phyloP scores from a whole-genome alignment of 345 rosid genomes.

The Hibiscus mutabilis region DNA sequence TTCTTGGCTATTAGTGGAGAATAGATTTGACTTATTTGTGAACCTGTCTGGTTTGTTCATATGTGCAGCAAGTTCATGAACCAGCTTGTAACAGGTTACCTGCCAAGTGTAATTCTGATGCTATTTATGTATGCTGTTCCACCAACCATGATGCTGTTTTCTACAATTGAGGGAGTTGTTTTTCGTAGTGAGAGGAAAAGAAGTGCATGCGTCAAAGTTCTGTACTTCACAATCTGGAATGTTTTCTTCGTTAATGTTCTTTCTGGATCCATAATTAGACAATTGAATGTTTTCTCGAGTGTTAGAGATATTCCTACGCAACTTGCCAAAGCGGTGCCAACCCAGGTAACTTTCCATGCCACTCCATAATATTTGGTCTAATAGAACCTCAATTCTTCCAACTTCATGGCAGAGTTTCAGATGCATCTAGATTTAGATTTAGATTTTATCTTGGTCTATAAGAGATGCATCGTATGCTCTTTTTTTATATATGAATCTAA shows the following conservation, averaged over 20 bases:
- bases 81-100: constrained; percentile 79
- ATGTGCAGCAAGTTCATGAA: constrained; percentile 42
- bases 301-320: constrained; percentile 54
- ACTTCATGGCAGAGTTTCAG: not conserved
- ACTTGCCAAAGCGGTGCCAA: constrained; percentile 74
- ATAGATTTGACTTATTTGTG: not conserved
- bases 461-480: not conserved
- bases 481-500: not conserved
- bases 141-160: constrained; percentile 82
- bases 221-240: constrained; percentile 91
- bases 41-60: constrained; percentile 6
- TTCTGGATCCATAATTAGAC: constrained; percentile 66
- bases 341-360: constrained; percentile 44
- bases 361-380: not conserved
- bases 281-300: constrained; percentile 45
- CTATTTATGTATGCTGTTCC: constrained; percentile 67
- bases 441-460: not conserved
- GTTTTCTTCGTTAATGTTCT: constrained; percentile 82
- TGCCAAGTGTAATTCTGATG: constrained; percentile 86
- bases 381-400: not conserved
- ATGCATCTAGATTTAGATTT: not conserved
- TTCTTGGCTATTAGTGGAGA: not conserved
- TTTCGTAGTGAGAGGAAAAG: constrained; percentile 73
- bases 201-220: constrained; percentile 74
- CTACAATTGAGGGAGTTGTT: constrained; percentile 66